Base-by-base conservation (phyloP, 495 filamentous ascomycete genomes). In the Chaetomium fimeti region DNA sequence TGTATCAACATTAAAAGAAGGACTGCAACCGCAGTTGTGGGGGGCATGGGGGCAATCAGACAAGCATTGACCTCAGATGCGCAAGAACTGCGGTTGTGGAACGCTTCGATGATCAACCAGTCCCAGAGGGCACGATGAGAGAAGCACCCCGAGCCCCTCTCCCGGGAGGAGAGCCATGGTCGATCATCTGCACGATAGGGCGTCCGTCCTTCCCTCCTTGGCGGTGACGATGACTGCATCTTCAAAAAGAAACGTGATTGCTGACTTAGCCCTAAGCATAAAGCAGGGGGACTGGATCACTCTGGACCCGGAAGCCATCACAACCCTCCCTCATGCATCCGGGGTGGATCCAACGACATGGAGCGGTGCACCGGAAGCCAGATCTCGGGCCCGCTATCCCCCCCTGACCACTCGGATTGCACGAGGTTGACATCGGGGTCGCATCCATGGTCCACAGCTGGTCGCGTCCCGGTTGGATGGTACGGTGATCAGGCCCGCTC, bases 401-500 rank as follows among this genome's bases (percentile, higher is more conserved):
- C 45, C 0, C 16, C 38, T 60, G 45, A 28, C 54, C 7, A 29
- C 28, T 47, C 29, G 25, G 27, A 45, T 18, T 40, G 13, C 9
- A 20, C 12, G n/a, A 32, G 51, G 54, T 61, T 53, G 40, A 11
- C 25, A 22, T 32, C 27, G 55, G n/a, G 42, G 42, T 47, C 16
- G 40, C 40, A 59, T 48, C 40, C 25, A 48, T 11, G 25, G 15
- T 40, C 42, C 61, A 28, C 36, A 18, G 16, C 24, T 27, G 61
- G 18, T 18, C 45, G 29, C 3, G 55, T 43, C 47, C 64, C 64
- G 47, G 45, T 59, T 47, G 43, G 25, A 67, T 65, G 59, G 64
- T 16, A 57, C 29, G 65, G 69, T 66, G 66, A 68, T 71, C 66
- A 68, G 53, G 66, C 66, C 58, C 65, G 68, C 68, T 67, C 57